These are phyloP conservation scores for Waltergamsia citrina DNA, from an alignment of 2,329 filamentous ascomycete genomes.

Conservation along the genomic window DNA sequence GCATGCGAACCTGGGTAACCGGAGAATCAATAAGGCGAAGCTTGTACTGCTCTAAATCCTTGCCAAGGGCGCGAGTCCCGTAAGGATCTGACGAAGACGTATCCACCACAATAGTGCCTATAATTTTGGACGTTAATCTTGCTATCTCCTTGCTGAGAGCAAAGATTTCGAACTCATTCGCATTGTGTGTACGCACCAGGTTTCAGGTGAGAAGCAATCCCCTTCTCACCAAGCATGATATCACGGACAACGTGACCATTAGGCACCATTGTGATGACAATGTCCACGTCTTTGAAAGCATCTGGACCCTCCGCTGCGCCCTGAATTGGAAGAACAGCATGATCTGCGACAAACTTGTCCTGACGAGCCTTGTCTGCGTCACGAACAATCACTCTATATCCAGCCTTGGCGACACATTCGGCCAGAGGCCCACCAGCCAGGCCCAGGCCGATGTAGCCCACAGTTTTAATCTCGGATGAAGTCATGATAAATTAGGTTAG, in stretches of 20 bases:
- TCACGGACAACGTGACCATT: conserved; percentile 3
- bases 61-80: conserved; percentile 1
- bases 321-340: background rate
- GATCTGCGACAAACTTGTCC: background rate
- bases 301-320: background rate
- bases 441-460: conserved; percentile 3
- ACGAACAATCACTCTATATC: background rate
- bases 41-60: conserved; percentile 1
- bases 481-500: too few relatives aligned
- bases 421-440: conserved; percentile 3
- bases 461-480: background rate
- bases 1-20: conserved; percentile 2
- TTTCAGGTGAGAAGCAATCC: conserved; percentile 1
- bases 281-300: conserved; percentile 1
- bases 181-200: background rate
- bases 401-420: background rate
- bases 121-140: background rate
- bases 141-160: background rate
- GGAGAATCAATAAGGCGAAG: conserved; percentile 1
- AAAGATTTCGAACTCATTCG: background rate
- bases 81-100: conserved; percentile 1
- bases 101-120: conserved; percentile 1
- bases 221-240: conserved; percentile 1
- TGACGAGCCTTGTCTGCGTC: conserved; percentile 1
- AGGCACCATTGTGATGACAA: conserved; percentile 2